phyloP scores from a whole-genome alignment of 805 yeast species.

The Starmerella vaccinii region DNA sequence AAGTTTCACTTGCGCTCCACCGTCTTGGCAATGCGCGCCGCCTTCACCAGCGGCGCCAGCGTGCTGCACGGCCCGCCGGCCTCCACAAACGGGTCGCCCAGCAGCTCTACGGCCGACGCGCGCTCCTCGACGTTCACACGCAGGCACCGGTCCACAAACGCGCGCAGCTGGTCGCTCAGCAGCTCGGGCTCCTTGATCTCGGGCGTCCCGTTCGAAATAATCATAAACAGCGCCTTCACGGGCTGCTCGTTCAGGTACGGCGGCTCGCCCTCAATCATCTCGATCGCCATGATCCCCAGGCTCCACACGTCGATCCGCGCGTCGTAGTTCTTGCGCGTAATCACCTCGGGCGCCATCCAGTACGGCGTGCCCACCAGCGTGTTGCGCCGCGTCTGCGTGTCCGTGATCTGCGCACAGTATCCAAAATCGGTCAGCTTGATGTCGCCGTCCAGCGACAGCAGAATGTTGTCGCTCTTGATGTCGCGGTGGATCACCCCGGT shows the following conservation, averaged over 20 bases:
- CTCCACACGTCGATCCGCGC: conserved; percentile 98
- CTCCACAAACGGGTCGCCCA: conserved; percentile 48
- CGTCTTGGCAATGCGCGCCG: conserved; percentile 27
- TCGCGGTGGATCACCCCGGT: conserved; percentile 93
- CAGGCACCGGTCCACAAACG: conserved; percentile 66
- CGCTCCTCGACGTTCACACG: conserved; percentile 76
- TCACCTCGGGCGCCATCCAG: conserved; percentile 99
- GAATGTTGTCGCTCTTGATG: conserved; percentile 87
- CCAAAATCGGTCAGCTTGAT: conserved; percentile 93
- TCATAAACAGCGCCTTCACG: conserved; percentile 79
- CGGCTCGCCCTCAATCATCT: conserved; percentile 98
- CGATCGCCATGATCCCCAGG: conserved; percentile 93
- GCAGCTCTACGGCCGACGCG: conserved; percentile 64
- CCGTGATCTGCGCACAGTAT: conserved; percentile 89
- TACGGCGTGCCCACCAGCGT: conserved; percentile 99
- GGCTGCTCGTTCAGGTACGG: conserved; percentile 96
- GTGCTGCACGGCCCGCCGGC: conserved; percentile 28
- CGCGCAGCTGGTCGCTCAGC: conserved; percentile 52
- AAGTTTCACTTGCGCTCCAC: conserved; percentile 22
- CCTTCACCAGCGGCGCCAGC: conserved; percentile 32
- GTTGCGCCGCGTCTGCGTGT: conserved; percentile 73
- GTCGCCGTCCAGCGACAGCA: conserved; percentile 72
- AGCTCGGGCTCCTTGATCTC: conserved; percentile 79
- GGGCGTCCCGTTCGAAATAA: conserved; percentile 96
- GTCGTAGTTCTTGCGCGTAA: conserved; percentile 86